These are phyloP conservation scores for Volvox africanus DNA, from an alignment of 139 green algal genomes.

Conservation along the genomic window DNA sequence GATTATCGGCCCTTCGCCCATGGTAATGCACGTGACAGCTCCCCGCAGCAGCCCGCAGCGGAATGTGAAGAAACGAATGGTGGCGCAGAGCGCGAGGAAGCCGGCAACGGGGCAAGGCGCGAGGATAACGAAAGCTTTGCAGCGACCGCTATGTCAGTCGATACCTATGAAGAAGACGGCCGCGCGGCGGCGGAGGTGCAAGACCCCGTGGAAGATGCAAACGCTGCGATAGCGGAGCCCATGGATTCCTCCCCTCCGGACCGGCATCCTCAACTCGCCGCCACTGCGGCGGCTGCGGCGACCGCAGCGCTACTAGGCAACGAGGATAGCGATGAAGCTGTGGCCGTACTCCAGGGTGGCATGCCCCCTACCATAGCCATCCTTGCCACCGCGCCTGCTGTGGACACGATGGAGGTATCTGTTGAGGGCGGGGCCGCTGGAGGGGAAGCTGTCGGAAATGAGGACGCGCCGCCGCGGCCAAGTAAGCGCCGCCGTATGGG, in stretches of 20 bases:
- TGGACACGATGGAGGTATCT: background rate
- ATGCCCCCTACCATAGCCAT: background rate
- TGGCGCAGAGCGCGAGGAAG: background rate
- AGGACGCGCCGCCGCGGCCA: background rate
- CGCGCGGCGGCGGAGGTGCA: background rate
- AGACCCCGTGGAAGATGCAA: background rate
- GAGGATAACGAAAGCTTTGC: background rate
- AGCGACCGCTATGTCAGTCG: background rate
- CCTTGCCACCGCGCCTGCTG: background rate
- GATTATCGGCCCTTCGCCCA: background rate
- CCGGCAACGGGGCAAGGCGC: background rate
- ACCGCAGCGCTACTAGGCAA: background rate
- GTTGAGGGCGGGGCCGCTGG: background rate
- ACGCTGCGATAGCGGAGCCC: background rate
- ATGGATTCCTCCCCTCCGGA: background rate
- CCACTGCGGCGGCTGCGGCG: background rate
- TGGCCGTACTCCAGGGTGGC: background rate
- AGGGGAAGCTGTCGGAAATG: background rate
- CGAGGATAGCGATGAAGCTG: background rate
- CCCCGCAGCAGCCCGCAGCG: background rate
- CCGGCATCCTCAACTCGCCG: no score
- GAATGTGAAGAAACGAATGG: background rate
- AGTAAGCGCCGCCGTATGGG: constrained; percentile 16
- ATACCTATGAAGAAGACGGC: background rate
- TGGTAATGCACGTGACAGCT: background rate